Evolutionary conservation across 139 green algal species (phyloP), one percentile per base, ranked within the genome.

Genomic region (Chlorella sp.): DNA sequence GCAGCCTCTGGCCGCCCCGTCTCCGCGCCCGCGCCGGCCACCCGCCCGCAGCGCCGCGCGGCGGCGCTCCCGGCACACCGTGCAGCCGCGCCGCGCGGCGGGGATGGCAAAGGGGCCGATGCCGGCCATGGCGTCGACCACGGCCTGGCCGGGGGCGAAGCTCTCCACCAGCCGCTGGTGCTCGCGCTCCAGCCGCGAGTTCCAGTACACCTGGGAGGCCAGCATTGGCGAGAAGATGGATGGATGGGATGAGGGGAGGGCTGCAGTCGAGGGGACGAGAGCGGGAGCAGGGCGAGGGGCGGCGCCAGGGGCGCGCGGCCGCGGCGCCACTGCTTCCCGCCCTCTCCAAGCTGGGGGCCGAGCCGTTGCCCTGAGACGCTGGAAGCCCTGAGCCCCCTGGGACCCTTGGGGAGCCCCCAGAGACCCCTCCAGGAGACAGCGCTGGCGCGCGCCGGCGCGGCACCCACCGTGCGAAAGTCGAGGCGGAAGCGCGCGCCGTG

Each of bases 91-190:
- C 50, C 87, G 73, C 0, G 88, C 95, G 15, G 96, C 96, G 3
- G 96, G 96, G 21, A 99, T 73, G 9, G 94, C 95, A 86, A 99
- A 99, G 27, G 96, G 96, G 15, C 96, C 96, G 11, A 99, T 94
- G 56, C 96, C 93, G 15, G 89, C 90, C 93, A 98, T 98, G 43
- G 94, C 83, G 76, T 97, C 93, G 12, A 91, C 73, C 27, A 99
- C 77, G 12, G 92, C 76, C 2, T 98, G 74, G 0, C 70, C 79
- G 1, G 76, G 76, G 55, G 74, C 41, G 67, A 96, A 95, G 25
- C 64, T 76, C 17, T 36, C 59, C 15, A 96, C 89, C 72, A 99
- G 84, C 19, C 96, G 89, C 48, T 87, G 76, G 89, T 99, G 96
- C 85, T 99, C 96, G 29, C 76, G 51, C 84, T 99, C 96, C 48